Percentiles rank a stretch among this genome's conserved stretches.
Evolutionary conservation across 306 rosid genomes (phyloP).

Genomic region (Vachellia collinsii): DNA sequence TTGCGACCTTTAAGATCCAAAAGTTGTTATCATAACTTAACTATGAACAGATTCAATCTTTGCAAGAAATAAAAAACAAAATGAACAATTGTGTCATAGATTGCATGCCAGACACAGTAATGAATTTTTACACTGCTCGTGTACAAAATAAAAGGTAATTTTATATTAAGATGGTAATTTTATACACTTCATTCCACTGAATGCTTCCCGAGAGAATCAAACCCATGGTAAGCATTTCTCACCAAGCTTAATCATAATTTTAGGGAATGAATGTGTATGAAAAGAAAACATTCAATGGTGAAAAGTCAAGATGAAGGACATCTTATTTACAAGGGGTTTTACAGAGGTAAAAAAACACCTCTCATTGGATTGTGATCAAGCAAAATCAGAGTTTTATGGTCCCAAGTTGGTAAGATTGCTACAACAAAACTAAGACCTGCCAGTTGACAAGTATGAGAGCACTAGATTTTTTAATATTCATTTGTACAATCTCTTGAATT

Average conservation of each 20-base stretch:
- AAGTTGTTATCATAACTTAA: constrained; percentile 7
- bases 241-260: not conserved
- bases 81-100: not conserved
- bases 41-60: not conserved
- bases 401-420: too few relatives aligned
- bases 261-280: not conserved
- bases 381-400: too few relatives aligned
- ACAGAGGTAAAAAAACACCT: not conserved
- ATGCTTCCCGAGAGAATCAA: not conserved
- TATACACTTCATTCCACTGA: not conserved
- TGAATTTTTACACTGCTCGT: not conserved
- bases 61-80: not conserved
- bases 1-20: not conserved
- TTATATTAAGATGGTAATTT: not conserved
- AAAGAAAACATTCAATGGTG: not conserved
- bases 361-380: not conserved
- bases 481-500: not conserved
- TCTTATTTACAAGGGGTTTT: not conserved
- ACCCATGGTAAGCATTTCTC: not conserved
- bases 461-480: not conserved
- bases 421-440: too few relatives aligned
- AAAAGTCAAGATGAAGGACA: not conserved
- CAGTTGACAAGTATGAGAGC: not conserved
- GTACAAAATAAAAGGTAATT: not conserved
- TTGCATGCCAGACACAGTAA: not conserved